phyloP scores from a whole-genome alignment of 805 yeast species.

The Suhomyces faveliae region DNA sequence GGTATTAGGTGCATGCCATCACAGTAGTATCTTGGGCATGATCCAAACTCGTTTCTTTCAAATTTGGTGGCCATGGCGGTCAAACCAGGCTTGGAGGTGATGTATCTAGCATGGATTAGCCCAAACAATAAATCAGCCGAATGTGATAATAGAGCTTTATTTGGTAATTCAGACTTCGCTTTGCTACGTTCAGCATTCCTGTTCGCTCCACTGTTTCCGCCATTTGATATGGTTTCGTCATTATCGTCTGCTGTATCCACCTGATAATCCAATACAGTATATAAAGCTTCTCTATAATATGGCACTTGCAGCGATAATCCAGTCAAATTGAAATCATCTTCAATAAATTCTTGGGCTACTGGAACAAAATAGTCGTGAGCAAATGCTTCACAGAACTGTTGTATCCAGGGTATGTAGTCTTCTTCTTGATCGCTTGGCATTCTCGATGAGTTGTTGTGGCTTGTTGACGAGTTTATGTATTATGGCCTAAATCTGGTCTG shows the following conservation, averaged over 20 bases:
- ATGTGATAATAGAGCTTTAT: constrained; percentile 76
- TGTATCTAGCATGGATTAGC: constrained; percentile 87
- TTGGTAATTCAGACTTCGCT: constrained; percentile 56
- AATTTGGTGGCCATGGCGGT: constrained; percentile 92
- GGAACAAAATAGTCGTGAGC: constrained; percentile 92
- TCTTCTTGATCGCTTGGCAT: constrained; percentile 49
- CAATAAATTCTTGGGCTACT: constrained; percentile 88
- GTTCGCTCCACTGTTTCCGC: constrained; percentile 6
- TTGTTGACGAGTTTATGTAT: background rate
- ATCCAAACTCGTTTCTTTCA: constrained; percentile 84
- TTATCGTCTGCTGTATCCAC: constrained; percentile 44
- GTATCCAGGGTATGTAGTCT: constrained; percentile 76
- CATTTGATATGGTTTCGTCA: constrained; percentile 11
- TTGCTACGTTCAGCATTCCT: constrained; percentile 15
- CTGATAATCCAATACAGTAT: constrained; percentile 85
- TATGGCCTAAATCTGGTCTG: background rate
- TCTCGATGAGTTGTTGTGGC: background rate
- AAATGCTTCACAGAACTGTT: constrained; percentile 71
- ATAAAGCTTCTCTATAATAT: constrained; percentile 86
- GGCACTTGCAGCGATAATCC: constrained; percentile 86
- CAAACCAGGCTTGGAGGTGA: constrained; percentile 84
- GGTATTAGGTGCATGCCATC: constrained; percentile 89
- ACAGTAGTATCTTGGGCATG: constrained; percentile 87
- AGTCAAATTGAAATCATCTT: constrained; percentile 94
- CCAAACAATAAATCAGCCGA: constrained; percentile 93